Conservation (phyloP, 176 grass and related monocot species). For the Oryza coarctata region DNA sequence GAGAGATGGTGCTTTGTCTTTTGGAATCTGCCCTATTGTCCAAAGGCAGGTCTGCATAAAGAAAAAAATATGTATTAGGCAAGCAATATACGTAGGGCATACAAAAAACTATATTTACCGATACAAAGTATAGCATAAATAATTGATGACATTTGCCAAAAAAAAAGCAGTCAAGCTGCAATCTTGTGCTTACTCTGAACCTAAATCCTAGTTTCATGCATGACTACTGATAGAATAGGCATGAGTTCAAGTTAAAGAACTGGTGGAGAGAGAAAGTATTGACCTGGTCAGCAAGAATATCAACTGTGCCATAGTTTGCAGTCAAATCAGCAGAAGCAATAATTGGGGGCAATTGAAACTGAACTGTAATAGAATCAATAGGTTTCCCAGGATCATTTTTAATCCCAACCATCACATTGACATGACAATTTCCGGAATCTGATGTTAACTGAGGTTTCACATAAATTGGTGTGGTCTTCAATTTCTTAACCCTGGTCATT, state of each 20-base stretch:
- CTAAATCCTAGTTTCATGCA: neutral
- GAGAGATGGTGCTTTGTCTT: conserved; percentile 84
- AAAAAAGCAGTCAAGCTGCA: neutral
- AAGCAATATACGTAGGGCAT: neutral
- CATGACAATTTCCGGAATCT: conserved; percentile 78
- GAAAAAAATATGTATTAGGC: neutral
- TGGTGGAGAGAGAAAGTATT: conserved; percentile 14
- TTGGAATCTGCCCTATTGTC: conserved; percentile 89
- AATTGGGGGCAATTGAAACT: conserved; percentile 75
- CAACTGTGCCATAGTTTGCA: conserved; percentile 82
- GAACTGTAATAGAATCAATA: conserved; percentile 85
- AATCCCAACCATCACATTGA: conserved; percentile 81
- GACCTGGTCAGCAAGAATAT: conserved; percentile 87
- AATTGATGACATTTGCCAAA: neutral
- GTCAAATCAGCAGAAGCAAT: conserved; percentile 90
- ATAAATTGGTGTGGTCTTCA: conserved; percentile 87
- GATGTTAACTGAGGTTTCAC: conserved; percentile 87
- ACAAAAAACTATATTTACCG: too few species aligned
- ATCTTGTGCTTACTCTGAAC: neutral
- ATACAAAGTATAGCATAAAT: neutral
- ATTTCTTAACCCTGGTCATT: conserved; percentile 65
- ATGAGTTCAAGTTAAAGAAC: neutral
- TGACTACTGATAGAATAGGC: neutral
- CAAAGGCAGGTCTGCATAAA: conserved; percentile 76
- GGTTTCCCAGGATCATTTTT: conserved; percentile 94